Base-by-base conservation (phyloP, 345 rosid genomes). In the Kernera saxatilis region DNA sequence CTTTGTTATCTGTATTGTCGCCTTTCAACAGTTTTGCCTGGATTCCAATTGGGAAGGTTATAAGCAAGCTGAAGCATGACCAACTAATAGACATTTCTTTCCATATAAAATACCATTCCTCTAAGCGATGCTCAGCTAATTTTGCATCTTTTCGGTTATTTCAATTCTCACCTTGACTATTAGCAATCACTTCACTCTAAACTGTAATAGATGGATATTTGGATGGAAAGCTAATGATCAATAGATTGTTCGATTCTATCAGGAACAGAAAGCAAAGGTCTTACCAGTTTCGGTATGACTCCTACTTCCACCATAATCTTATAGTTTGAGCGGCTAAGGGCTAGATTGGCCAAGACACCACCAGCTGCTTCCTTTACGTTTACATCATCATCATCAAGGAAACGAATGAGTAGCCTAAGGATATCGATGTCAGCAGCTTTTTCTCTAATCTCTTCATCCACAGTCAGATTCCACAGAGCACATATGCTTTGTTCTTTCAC, bases 391-490 rank as follows among this genome's bases (percentile, higher is more conserved):
- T 87, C 90, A 75, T 82, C 86, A 53, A 93, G 75, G 57, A 79
- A 84, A 75, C 81, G 80, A 67, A 93, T 71, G 59, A 93, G 82
- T 19, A 88, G 75, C 22, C 74, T 83, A 70, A 93, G 62, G 44
- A 80, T 73, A 55, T 90, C 92, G 45, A 60, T 40, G 32, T 73
- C 75, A 1, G 90, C 92, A 82, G 86, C 88, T 73, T 84, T 88
- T 35, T 73, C 73, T 61, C 97, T 82, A 33, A 79, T 61, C 41
- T 86, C 79, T 82, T 88, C 89, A 61, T 93, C 97, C 18, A 84
- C 90, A 39, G 98, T 84, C 72, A 93, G 80, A 85, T 93, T 90
- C 93, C 96, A 90, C 67, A 93, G 48, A 56, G 86, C 74, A 77
- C 91, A 88, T 43, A 93, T 50, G 54, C 91, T 76, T 77, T 90